A percentile compares a stretch with the other conserved stretches of the same genome.
Conservation (phyloP, 148 eudicot species). For the Oxyria digyna region DNA sequence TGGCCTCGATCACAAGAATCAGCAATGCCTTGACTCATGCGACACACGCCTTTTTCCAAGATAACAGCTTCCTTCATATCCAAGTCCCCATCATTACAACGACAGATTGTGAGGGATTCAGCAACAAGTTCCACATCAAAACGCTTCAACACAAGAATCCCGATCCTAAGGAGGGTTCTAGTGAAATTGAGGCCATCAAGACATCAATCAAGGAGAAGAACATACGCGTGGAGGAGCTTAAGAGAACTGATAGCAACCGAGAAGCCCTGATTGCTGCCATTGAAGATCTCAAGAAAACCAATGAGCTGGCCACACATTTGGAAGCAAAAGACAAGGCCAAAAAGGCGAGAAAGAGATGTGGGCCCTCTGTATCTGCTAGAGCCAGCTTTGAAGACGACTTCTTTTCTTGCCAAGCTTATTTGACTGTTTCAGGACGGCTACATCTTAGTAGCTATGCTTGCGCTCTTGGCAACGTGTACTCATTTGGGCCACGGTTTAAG, state of each 20-base stretch:
- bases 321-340: constrained; percentile 40
- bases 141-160: constrained; percentile 30
- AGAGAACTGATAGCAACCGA: constrained; percentile 58
- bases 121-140: constrained; percentile 52
- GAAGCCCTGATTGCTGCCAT: constrained; percentile 65
- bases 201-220: constrained; percentile 52
- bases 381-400: constrained; percentile 36
- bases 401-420: constrained; percentile 55
- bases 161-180: constrained; percentile 8
- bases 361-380: constrained; percentile 15
- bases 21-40: constrained; percentile 50
- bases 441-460: constrained; percentile 86
- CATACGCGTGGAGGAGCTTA: constrained; percentile 49
- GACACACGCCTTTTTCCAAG: constrained; percentile 57
- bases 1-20: constrained; percentile 71
- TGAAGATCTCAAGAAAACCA: constrained; percentile 55
- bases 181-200: constrained; percentile 39
- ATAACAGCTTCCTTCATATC: constrained; percentile 57
- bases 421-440: constrained; percentile 69
- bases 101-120: constrained; percentile 47
- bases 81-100: constrained; percentile 75
- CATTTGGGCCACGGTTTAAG: constrained; percentile 79
- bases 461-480: constrained; percentile 84
- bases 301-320: constrained; percentile 38
- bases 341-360: constrained; percentile 11